Percentiles rank a stretch among this genome's conserved stretches.
These are phyloP conservation scores for Psilocybe azurescens DNA, from an alignment of 768 basidiomycete species.

Conservation along the genomic window DNA sequence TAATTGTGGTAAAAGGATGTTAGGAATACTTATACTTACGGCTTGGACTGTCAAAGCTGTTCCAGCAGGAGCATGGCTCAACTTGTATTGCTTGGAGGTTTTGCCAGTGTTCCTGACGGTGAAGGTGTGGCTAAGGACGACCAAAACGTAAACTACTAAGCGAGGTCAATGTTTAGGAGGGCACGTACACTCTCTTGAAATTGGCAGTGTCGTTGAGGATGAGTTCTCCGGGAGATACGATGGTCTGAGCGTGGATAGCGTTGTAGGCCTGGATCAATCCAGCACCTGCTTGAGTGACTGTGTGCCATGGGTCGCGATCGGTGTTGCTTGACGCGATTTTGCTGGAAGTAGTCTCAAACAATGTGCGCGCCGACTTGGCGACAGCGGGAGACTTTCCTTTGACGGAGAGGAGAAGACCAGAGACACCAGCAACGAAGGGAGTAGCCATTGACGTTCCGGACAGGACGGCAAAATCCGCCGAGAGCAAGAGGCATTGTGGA, in stretches of 20 bases:
- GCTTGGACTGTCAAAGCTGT: slow-evolving; percentile 52
- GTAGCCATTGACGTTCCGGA: slow-evolving; percentile 48
- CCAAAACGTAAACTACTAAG: background rate
- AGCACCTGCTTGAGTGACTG: too few species aligned
- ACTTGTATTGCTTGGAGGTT: slow-evolving; percentile 44
- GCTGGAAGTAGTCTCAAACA: too few species aligned
- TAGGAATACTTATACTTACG: slow-evolving; percentile 28
- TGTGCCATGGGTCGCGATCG: too few species aligned
- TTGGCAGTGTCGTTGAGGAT: slow-evolving; percentile 70
- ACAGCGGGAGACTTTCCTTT: too few species aligned
- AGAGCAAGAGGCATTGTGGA: slow-evolving; percentile 44
- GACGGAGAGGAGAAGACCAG: slow-evolving; percentile 47
- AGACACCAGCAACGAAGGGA: slow-evolving; percentile 46
- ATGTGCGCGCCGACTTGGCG: too few species aligned
- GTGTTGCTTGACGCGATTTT: too few species aligned
- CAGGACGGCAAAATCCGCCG: slow-evolving; percentile 38
- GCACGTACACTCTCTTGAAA: slow-evolving; percentile 46
- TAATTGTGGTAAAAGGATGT: background rate
- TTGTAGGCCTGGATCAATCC: too few species aligned
- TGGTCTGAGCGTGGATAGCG: too few species aligned
- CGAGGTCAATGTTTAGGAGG: slow-evolving; percentile 1
- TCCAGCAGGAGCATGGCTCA: slow-evolving; percentile 60
- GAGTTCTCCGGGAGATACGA: too few species aligned
- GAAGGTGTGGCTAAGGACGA: slow-evolving; percentile 46
- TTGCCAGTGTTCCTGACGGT: slow-evolving; percentile 56